Base-by-base conservation (phyloP, 352 stramenopile species). In the Pythium volutum region DNA sequence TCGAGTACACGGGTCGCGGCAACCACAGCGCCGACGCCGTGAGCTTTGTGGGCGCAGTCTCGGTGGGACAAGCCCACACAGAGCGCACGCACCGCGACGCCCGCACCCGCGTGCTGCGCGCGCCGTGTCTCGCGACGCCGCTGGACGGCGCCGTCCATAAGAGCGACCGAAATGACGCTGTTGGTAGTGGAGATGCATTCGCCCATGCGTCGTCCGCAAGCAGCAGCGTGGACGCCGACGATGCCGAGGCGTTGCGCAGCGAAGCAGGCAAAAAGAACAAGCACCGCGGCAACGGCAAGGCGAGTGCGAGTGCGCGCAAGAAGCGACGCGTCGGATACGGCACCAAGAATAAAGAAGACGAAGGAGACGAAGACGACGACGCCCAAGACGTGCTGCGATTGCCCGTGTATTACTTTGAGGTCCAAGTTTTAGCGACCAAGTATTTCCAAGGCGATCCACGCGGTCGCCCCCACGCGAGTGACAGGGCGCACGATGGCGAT, bases 401-500 rank as follows among this genome's bases (percentile, higher is more conserved):
- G 10, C 76, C 69, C 20, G 38, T 82, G 26, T 88, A 77, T 53
- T 88, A 88, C 65, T 86, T 66, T 42, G 79, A 88, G 68, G 72
- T 70, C 45, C 74, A 73, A 27, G 64, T 87, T 47, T 16, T 87
- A 29, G 66, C 79, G 12, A 84, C 76, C 29, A 41, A 34, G 9
- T 15, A 43, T 39, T 61, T 66, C 52, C 59, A 66, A 29, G 36
- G 31, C 4, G 36, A 38, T 10, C 36, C 47, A 23, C 27, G 52
- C 52, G 23, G 39, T 34, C 59, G 29, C 26, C 33, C 34, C 9
- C 26, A 27, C n/a, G 57, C 57, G 31, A 64, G 22, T 31, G 27
- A 38, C 22, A n/a, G 26, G 4, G 31, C 53, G 38, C 12, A 48
- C 11, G 26, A 59, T 47, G 59, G 22, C 27, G 43, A 55, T 6